A percentile compares a stretch with the other conserved stretches of the same genome.
Evolutionary conservation across 129 eudicot species (phyloP).

Genomic region (Lactuca sativa): DNA sequence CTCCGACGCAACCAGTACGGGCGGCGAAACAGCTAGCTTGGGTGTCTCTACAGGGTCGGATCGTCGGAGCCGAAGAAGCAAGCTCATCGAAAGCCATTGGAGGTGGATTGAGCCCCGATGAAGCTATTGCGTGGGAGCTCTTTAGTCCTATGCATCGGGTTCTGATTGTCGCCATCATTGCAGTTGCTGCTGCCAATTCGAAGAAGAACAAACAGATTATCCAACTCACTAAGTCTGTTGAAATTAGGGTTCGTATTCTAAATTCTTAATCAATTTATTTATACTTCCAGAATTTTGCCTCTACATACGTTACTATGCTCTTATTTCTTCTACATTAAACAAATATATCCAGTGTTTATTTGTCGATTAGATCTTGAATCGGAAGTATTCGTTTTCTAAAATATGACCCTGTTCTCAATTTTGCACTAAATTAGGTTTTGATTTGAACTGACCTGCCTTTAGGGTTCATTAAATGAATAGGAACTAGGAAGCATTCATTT

Average conservation of each 20-base stretch:
- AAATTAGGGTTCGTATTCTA: constrained; percentile 58
- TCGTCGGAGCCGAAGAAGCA: constrained; percentile 78
- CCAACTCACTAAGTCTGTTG: constrained; percentile 51
- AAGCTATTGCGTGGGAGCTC: constrained; percentile 75
- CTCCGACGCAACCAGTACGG: constrained; percentile 56
- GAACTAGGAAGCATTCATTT: neutral
- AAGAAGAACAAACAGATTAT: constrained; percentile 54
- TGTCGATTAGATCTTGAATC: neutral
- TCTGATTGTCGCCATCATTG: constrained; percentile 67
- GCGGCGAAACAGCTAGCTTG: constrained; percentile 57
- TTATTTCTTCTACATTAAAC: neutral
- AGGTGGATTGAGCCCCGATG: constrained; percentile 42
- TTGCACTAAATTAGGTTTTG: neutral
- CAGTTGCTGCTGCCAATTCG: constrained; percentile 53
- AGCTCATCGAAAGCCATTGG: constrained; percentile 52
- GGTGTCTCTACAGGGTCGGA: constrained; percentile 73
- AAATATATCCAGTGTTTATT: neutral
- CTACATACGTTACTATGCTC: neutral
- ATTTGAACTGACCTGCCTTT: neutral
- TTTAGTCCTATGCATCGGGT: constrained; percentile 80
- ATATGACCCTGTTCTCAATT: neutral
- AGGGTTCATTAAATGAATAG: neutral
- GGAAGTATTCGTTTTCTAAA: neutral
- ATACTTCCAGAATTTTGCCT: neutral
- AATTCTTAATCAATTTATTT: neutral